Percentiles rank a stretch among this genome's conserved stretches.
phyloP scores from a whole-genome alignment of 1,284 basidiomycete genomes.

The Meripilus lineatus region DNA sequence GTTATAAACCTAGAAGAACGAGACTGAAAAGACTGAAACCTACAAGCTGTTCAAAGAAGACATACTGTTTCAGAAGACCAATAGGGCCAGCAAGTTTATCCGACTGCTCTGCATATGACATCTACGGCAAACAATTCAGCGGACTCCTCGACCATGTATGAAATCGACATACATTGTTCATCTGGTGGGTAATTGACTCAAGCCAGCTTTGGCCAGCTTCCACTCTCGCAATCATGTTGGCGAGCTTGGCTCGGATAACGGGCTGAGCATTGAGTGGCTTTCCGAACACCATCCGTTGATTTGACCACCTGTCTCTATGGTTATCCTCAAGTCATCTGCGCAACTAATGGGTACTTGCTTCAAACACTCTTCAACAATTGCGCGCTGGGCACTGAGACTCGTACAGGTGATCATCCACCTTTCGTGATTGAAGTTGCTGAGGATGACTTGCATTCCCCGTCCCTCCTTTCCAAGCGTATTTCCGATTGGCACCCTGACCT shows the following conservation, averaged over 20 bases:
- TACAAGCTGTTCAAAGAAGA: conserved; percentile 8
- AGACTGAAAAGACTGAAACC: neutral
- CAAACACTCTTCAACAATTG: conserved; percentile 75
- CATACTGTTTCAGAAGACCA: conserved; percentile 66
- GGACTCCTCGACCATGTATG: too few species aligned
- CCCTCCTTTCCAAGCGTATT: conserved; percentile 87
- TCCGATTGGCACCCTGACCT: conserved; percentile 80
- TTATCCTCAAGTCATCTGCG: neutral
- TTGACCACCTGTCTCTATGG: conserved; percentile 56
- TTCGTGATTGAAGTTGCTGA: conserved; percentile 85
- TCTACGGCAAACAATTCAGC: too few species aligned
- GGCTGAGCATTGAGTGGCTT: conserved; percentile 87
- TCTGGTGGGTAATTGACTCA: conserved; percentile 86
- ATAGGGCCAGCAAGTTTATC: conserved; percentile 72
- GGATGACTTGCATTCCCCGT: conserved; percentile 81
- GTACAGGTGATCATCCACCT: conserved; percentile 82
- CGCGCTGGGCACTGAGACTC: conserved; percentile 65
- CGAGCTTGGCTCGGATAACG: conserved; percentile 88
- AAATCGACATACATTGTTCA: conserved; percentile 71
- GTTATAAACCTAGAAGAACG: conserved; percentile 52
- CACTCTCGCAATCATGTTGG: conserved; percentile 83
- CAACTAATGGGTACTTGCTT: conserved; percentile 43
- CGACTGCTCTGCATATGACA: conserved; percentile 79
- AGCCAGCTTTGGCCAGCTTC: conserved; percentile 90
- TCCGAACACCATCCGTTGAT: conserved; percentile 83